Base-by-base conservation (phyloP, 148 eudicot species). In the Dianthus caryophyllus region DNA sequence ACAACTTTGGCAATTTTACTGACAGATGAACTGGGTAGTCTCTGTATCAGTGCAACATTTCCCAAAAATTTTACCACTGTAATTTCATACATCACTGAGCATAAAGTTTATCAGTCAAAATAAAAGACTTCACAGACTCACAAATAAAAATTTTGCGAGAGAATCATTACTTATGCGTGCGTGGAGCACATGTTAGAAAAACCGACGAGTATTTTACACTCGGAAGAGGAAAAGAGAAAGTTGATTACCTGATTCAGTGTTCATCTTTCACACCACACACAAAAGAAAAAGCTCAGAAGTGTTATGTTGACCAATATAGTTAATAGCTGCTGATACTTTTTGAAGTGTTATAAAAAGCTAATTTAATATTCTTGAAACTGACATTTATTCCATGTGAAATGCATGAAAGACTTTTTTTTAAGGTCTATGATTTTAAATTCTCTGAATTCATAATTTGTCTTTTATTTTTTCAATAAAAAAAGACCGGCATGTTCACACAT, bases 1-100 rank as follows among this genome's bases (percentile, higher is more conserved):
- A 94, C 83, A 36, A 83, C 48, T 46, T 76, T 64, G 22, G 96
- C 85, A 60, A 94, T 90, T 64, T 83, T 86, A 59, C 41, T 77
- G 58, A 88, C 80, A 39, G 96, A 90, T 18, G 82, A 83, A 62
- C 82, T 69, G 12, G 98, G 98, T 17, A 94, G 79, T 64, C 86
- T 75, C 78, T 90, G 96, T 50, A 90, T 84, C 78, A 94, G 69
- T 4, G 92, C 92, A 69, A 94, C 90, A 38, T 79, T 76, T 24
- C 86, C 78, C 47, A 88, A 65, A 66, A 90, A 94, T 73, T 88
- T 96, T 18, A 69, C 69, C 76, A 94, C 97, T 94, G 81, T 76
- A 47, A 72, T 77, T 38, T 30, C 41, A 51, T 36, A 10, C 54
- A 61, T 47, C 46, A 39, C 10, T 41, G 8, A 39, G 2, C 16